Percentiles rank a stretch among this genome's conserved stretches.
These are phyloP conservation scores for Craspedostauros australis DNA, from an alignment of 108 stramenopile species.

Conservation along the genomic window DNA sequence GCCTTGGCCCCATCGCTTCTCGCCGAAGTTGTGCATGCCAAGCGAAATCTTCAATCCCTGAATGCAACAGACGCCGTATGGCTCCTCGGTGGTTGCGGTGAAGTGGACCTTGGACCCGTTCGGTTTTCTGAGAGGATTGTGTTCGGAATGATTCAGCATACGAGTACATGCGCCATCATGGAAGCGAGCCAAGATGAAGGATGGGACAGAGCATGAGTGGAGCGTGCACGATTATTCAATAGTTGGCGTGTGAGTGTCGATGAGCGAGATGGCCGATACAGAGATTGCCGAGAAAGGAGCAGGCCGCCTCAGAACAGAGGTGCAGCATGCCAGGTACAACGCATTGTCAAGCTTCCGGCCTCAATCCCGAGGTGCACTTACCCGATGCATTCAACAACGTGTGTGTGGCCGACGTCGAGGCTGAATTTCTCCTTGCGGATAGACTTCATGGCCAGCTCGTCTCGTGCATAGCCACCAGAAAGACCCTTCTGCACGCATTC, in stretches of 20 bases:
- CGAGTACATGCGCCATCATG: background rate
- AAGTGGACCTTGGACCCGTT: slow-evolving; percentile 22
- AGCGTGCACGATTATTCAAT: too few relatives aligned
- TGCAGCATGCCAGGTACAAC: too few relatives aligned
- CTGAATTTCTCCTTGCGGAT: slow-evolving; percentile 14
- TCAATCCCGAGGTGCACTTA: too few relatives aligned
- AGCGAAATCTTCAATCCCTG: slow-evolving; percentile 26
- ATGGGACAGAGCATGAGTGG: background rate
- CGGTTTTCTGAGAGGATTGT: slow-evolving; percentile 10
- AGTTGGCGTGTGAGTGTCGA: too few relatives aligned
- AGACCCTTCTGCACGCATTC: slow-evolving; percentile 20
- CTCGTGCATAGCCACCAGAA: background rate
- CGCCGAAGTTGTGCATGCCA: slow-evolving; percentile 37
- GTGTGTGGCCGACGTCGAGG: slow-evolving; percentile 26
- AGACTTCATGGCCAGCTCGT: slow-evolving; percentile 2
- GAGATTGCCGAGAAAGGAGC: too few relatives aligned
- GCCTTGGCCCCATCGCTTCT: slow-evolving; percentile 21
- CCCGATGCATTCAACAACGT: slow-evolving; percentile 29
- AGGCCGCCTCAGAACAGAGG: too few relatives aligned
- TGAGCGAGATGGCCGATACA: too few relatives aligned
- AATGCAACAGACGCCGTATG: slow-evolving; percentile 33
- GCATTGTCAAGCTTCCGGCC: too few relatives aligned
- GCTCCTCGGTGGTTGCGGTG: slow-evolving; percentile 22
- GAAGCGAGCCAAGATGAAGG: background rate
- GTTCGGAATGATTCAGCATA: background rate